Conservation (phyloP, 345 rosid species). For the Corchorus capsularis region DNA sequence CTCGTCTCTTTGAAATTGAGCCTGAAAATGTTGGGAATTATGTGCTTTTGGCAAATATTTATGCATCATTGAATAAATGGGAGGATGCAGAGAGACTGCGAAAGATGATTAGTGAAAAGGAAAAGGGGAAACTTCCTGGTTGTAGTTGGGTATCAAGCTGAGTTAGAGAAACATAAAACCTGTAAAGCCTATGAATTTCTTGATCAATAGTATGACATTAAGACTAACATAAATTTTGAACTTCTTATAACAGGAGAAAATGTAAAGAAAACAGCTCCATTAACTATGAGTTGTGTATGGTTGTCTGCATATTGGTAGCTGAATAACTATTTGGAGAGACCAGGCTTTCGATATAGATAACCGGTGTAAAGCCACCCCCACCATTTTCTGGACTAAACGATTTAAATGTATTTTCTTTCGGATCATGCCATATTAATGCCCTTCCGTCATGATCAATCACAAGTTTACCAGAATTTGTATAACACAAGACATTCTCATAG, state of each 20-base stretch:
- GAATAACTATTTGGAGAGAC: not conserved
- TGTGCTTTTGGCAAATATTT: slow-evolving; percentile 51
- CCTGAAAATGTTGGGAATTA: slow-evolving; percentile 56
- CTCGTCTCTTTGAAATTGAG: slow-evolving; percentile 48
- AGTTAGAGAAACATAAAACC: slow-evolving; percentile 1
- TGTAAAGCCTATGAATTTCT: not conserved
- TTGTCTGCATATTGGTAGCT: not conserved
- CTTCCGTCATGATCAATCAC: not conserved
- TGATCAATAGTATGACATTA: too few relatives aligned
- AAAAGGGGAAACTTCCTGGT: slow-evolving; percentile 48
- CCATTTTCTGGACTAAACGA: not conserved
- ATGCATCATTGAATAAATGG: slow-evolving; percentile 57
- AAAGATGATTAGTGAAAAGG: slow-evolving; percentile 39
- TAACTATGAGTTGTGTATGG: too few relatives aligned
- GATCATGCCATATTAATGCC: not conserved
- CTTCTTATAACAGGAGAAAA: too few relatives aligned
- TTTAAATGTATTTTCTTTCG: not conserved
- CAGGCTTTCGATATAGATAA: not conserved
- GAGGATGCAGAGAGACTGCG: slow-evolving; percentile 47
- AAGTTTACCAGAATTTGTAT: slow-evolving; percentile 7
- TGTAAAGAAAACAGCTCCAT: too few relatives aligned
- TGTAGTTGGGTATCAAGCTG: slow-evolving; percentile 48
- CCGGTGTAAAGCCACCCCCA: not conserved
- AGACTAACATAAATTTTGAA: too few relatives aligned
- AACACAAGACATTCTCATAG: not conserved